Conservation (phyloP, 805 yeast species). For the Lipomyces chichibuensis region DNA sequence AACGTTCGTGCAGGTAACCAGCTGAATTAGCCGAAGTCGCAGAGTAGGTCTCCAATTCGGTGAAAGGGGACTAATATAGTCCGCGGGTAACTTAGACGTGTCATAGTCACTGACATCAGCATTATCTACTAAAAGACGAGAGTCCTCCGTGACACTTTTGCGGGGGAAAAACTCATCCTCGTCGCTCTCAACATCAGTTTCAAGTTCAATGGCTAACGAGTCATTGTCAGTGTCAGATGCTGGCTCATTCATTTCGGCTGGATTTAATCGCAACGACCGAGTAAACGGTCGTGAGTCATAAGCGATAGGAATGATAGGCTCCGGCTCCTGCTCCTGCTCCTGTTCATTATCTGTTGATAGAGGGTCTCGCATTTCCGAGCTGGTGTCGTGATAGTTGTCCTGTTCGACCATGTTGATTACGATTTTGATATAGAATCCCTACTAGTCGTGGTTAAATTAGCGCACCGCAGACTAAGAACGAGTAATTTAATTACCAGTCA, state of each 20-base stretch:
- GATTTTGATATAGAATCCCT: neutral
- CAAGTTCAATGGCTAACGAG: slow-evolving; percentile 36
- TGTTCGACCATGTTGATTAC: neutral
- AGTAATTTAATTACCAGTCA: too few species aligned
- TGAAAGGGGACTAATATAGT: slow-evolving; percentile 32
- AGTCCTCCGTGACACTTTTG: slow-evolving; percentile 18
- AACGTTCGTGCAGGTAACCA: slow-evolving; percentile 44
- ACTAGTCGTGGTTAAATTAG: neutral
- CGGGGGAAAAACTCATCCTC: slow-evolving; percentile 25
- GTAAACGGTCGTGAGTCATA: slow-evolving; percentile 22
- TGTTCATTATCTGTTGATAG: slow-evolving; percentile 16
- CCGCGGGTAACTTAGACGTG: slow-evolving; percentile 24
- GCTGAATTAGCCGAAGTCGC: slow-evolving; percentile 36
- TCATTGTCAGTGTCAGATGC: slow-evolving; percentile 34
- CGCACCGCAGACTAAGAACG: too few species aligned
- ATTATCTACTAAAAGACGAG: slow-evolving; percentile 18
- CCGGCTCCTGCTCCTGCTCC: slow-evolving; percentile 6
- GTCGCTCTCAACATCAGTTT: slow-evolving; percentile 29
- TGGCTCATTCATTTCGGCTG: slow-evolving; percentile 32
- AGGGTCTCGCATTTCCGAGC: slow-evolving; percentile 15
- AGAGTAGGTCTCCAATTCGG: slow-evolving; percentile 36
- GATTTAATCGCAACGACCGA: slow-evolving; percentile 24
- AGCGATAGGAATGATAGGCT: slow-evolving; percentile 24
- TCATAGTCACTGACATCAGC: slow-evolving; percentile 6
- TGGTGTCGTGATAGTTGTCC: slow-evolving; percentile 10